A percentile compares a stretch with the other conserved stretches of the same genome.
These are phyloP conservation scores for Debaryomycetaceae sp. DNA, from an alignment of 1,139 yeast genomes.

Conservation along the genomic window DNA sequence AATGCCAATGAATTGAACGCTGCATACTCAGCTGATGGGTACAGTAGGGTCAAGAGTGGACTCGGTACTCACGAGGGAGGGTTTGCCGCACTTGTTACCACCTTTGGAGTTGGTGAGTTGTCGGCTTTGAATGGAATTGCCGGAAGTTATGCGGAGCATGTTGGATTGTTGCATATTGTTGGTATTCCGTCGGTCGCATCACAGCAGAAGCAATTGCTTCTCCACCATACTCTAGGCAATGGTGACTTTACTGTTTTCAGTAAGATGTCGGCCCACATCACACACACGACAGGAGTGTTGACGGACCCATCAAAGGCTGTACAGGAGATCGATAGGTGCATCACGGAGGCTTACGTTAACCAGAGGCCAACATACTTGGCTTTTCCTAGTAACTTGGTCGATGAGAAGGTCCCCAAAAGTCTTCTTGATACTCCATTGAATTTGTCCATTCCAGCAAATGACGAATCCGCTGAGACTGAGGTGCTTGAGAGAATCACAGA, in stretches of 20 bases:
- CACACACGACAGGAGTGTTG: conserved; percentile 29
- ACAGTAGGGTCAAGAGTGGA: conserved; percentile 53
- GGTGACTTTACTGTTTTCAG: conserved; percentile 80
- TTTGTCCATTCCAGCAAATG: conserved; percentile 25
- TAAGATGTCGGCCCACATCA: conserved; percentile 49
- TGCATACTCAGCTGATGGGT: conserved; percentile 70
- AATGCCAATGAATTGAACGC: conserved; percentile 72
- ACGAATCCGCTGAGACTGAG: conserved; percentile 28
- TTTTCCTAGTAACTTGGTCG: conserved; percentile 38
- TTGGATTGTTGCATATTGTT: conserved; percentile 52
- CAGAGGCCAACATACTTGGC: conserved; percentile 40
- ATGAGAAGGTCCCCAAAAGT: conserved; percentile 27
- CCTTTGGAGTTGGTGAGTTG: conserved; percentile 67
- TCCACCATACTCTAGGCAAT: conserved; percentile 73
- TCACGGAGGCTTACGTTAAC: conserved; percentile 32
- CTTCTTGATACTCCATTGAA: conserved; percentile 30
- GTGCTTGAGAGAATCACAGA: conserved; percentile 26
- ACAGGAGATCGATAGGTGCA: conserved; percentile 32
- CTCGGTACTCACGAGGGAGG: conserved; percentile 21
- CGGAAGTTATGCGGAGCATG: conserved; percentile 59
- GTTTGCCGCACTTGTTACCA: conserved; percentile 57
- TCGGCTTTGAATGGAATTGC: conserved; percentile 59
- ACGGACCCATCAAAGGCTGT: conserved; percentile 28
- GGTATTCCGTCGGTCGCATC: conserved; percentile 61
- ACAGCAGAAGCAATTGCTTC: conserved; percentile 53